These are phyloP conservation scores for Sungouiella thailandica DNA, from an alignment of 805 yeast species.

Conservation along the genomic window DNA sequence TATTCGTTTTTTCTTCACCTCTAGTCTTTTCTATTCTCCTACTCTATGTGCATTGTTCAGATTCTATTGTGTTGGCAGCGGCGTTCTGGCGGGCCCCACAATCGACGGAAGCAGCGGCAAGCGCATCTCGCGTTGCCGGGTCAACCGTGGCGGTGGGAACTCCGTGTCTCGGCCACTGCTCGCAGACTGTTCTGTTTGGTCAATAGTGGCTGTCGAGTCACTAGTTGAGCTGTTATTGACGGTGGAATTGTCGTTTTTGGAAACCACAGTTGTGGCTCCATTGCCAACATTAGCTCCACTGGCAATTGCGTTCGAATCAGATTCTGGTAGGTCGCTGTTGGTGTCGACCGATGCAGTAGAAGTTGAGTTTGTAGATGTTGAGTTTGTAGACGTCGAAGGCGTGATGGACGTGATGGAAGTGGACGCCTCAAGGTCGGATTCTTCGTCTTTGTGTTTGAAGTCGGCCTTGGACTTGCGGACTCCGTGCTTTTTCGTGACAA, in stretches of 20 bases:
- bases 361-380: not conserved
- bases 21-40: too few relatives aligned
- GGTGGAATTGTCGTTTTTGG: not conserved
- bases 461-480: constrained; percentile 37
- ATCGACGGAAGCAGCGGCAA: constrained; percentile 12
- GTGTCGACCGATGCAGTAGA: not conserved
- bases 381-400: not conserved
- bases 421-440: not conserved
- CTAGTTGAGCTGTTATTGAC: not conserved
- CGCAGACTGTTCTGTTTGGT: too few relatives aligned
- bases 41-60: too few relatives aligned
- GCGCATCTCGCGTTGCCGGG: constrained; percentile 1
- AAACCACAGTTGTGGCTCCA: not conserved
- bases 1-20: too few relatives aligned
- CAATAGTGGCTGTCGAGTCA: not conserved
- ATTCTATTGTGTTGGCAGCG: too few relatives aligned
- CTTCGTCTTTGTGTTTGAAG: constrained; percentile 19
- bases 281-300: not conserved
- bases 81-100: not conserved
- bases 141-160: constrained; percentile 1
- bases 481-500: constrained; percentile 43
- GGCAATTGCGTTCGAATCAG: not conserved
- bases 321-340: too few relatives aligned
- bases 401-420: not conserved
- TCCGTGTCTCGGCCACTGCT: too few relatives aligned